phyloP scores from a whole-genome alignment of 768 basidiomycete species.

The Lactarius psammicola region DNA sequence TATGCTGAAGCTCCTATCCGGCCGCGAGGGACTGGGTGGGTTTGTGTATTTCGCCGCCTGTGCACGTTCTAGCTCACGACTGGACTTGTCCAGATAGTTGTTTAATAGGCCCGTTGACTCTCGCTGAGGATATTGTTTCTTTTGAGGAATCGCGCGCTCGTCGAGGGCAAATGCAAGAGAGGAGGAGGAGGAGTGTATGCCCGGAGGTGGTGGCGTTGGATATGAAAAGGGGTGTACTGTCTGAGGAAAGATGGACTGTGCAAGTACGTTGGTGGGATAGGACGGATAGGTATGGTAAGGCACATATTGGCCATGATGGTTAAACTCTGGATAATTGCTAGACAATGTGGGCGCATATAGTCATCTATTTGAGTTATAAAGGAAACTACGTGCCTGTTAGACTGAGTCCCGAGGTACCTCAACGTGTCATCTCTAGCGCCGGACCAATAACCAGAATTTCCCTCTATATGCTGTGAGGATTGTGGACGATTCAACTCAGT shows the following conservation, averaged over 20 bases:
- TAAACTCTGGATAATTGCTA: constrained; percentile 35
- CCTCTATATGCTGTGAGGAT: constrained; percentile 43
- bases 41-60: constrained; percentile 33
- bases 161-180: constrained; percentile 76
- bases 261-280: constrained; percentile 56
- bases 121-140: constrained; percentile 45
- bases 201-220: constrained; percentile 67
- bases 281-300: constrained; percentile 45
- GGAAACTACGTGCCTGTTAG: constrained; percentile 12
- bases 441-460: constrained; percentile 64
- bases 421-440: constrained; percentile 58
- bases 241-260: constrained; percentile 64
- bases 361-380: constrained; percentile 1
- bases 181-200: constrained; percentile 63
- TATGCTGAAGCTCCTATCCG: constrained; percentile 34
- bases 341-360: constrained; percentile 23
- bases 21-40: constrained; percentile 26
- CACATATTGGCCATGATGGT: constrained; percentile 44
- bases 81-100: constrained; percentile 58
- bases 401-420: constrained; percentile 54
- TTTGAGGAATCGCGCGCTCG: constrained; percentile 36
- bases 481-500: constrained; percentile 57
- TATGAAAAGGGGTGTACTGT: constrained; percentile 60
- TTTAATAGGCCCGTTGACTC: constrained; percentile 68
- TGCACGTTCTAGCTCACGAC: constrained; percentile 41